Conservation (phyloP, 345 rosid species). For the Syzygium grande region DNA sequence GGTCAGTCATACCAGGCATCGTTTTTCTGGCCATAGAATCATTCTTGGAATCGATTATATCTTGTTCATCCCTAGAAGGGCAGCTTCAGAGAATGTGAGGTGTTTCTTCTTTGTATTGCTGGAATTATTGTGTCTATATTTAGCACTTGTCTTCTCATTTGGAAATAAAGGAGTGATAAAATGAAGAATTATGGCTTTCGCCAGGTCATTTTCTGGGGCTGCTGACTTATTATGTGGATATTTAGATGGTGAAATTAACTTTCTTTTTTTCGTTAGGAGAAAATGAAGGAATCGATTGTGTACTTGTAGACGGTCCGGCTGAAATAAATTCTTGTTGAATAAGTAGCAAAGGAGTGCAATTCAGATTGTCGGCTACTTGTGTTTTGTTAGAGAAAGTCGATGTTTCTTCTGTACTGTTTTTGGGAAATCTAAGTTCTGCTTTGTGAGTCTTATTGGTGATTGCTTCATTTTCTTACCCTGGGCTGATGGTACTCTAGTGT, state of each 20-base stretch:
- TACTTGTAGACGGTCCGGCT: not conserved
- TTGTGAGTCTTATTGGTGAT: not conserved
- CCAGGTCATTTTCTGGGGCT: not conserved
- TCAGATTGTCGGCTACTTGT: not conserved
- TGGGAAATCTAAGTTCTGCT: not conserved
- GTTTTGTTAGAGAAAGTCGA: not conserved
- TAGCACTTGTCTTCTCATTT: not conserved
- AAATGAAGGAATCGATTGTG: not conserved
- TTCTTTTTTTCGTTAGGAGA: not conserved
- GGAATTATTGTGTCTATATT: not conserved
- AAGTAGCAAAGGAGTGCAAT: not conserved
- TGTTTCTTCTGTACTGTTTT: not conserved
- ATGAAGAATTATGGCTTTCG: not conserved
- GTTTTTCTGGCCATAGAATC: not conserved
- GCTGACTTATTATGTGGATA: not conserved
- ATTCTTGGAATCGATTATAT: not conserved
- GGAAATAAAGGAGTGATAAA: not conserved
- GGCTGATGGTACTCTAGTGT: not conserved
- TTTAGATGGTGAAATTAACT: not conserved
- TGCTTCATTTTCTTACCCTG: not conserved
- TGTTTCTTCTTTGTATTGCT: not conserved
- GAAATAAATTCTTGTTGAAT: not conserved
- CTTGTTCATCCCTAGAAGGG: not conserved
- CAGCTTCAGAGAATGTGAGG: conserved; percentile 1
- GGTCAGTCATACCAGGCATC: not conserved